These are phyloP conservation scores for Corchorus olitorius DNA, from an alignment of 345 rosid genomes.

Conservation along the genomic window DNA sequence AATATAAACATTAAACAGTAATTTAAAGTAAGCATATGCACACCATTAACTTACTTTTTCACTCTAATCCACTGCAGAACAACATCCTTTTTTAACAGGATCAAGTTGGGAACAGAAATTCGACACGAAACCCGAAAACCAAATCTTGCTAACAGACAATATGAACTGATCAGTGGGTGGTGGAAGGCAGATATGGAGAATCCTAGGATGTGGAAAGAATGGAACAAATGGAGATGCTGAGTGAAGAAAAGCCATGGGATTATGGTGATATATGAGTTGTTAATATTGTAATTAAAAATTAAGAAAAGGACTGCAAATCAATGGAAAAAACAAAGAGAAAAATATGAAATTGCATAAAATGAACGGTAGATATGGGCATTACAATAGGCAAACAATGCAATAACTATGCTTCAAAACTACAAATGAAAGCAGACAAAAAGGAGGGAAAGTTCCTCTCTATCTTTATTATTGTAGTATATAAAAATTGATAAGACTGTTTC, in stretches of 20 bases:
- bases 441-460: background rate
- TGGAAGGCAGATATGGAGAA: background rate
- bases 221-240: slow-evolving; percentile 19
- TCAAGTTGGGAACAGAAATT: background rate
- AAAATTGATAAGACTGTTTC: too few species aligned
- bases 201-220: background rate
- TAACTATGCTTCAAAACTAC: background rate
- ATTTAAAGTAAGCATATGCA: background rate
- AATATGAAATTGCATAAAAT: background rate
- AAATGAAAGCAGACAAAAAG: slow-evolving; percentile 15
- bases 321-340: background rate
- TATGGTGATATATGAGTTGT: background rate
- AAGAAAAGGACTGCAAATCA: background rate
- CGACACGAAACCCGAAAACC: background rate
- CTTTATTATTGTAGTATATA: background rate
- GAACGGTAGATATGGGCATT: background rate
- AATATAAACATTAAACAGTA: background rate
- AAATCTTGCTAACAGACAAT: background rate
- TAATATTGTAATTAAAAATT: background rate
- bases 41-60: background rate
- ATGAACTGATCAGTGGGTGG: background rate
- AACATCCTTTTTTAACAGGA: background rate
- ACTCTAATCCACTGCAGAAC: background rate
- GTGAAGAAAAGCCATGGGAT: slow-evolving; percentile 15
- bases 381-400: slow-evolving; percentile 12